Percentiles rank a stretch among this genome's conserved stretches.
Evolutionary conservation across 1,284 basidiomycete genomes (phyloP).

Genomic region (Pterulicium gracile): DNA sequence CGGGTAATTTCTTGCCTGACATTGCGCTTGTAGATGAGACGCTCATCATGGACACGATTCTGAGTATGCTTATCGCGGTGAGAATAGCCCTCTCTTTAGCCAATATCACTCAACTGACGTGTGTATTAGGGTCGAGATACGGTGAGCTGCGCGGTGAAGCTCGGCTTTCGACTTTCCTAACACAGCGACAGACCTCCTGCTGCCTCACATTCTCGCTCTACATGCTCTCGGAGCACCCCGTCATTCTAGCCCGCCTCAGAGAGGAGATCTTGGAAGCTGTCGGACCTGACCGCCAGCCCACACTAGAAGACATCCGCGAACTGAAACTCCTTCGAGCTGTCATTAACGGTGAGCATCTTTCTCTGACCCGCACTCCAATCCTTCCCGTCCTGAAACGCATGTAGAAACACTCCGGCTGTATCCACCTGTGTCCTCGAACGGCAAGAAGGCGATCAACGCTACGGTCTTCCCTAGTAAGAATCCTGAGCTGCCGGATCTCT

Average conservation of each 20-base stretch:
- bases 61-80: conserved; percentile 11
- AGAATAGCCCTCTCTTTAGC: conserved; percentile 16
- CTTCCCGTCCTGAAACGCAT: no score
- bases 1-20: conserved; percentile 20
- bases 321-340: conserved; percentile 27
- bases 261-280: conserved; percentile 29
- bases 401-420: conserved; percentile 31
- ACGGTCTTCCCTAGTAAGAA: neutral
- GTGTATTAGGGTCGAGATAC: neutral
- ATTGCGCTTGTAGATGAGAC: conserved; percentile 11
- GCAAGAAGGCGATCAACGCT: conserved; percentile 11
- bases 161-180: no score
- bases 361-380: no score
- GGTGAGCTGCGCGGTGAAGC: conserved; percentile 22
- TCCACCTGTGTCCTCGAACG: conserved; percentile 24
- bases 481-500: neutral
- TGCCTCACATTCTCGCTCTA: conserved; percentile 27
- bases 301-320: conserved; percentile 26
- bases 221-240: conserved; percentile 41
- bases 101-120: neutral
- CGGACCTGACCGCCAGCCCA: conserved; percentile 18
- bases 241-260: conserved; percentile 20
- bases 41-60: conserved; percentile 16
- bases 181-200: neutral
- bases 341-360: conserved; percentile 15